Percentiles rank a stretch among this genome's conserved stretches.
phyloP scores from a whole-genome alignment of 129 eudicot genomes.

The Calendula officinalis region DNA sequence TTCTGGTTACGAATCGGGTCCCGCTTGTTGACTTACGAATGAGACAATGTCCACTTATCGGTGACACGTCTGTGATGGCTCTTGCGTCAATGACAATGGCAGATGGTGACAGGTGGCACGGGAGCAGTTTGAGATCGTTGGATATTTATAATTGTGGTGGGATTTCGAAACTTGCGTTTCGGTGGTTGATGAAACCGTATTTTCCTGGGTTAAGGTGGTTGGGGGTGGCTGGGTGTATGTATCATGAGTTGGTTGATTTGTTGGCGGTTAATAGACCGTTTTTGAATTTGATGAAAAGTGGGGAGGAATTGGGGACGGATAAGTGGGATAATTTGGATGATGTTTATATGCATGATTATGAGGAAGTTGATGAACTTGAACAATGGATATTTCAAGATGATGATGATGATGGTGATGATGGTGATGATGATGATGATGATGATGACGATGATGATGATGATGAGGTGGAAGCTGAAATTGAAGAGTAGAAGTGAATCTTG shows the following conservation, averaged over 20 bases:
- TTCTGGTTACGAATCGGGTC: slow-evolving; percentile 61
- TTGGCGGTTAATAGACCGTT: slow-evolving; percentile 67
- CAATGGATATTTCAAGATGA: slow-evolving; percentile 68
- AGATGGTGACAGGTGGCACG: slow-evolving; percentile 67
- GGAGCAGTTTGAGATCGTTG: slow-evolving; percentile 67
- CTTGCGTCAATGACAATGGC: slow-evolving; percentile 90
- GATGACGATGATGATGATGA: slow-evolving; percentile 13
- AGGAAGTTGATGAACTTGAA: slow-evolving; percentile 87
- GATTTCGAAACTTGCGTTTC: slow-evolving; percentile 66
- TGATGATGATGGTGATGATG: slow-evolving; percentile 54
- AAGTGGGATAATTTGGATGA: slow-evolving; percentile 82
- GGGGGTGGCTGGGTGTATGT: slow-evolving; percentile 73
- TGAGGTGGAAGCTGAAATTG: slow-evolving; percentile 11
- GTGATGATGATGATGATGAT: slow-evolving; percentile 30
- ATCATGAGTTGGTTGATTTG: slow-evolving; percentile 64
- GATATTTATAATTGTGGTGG: slow-evolving; percentile 91
- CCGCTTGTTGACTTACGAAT: slow-evolving; percentile 70
- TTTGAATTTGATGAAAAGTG: slow-evolving; percentile 60
- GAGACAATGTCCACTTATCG: slow-evolving; percentile 85
- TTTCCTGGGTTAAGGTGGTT: slow-evolving; percentile 96
- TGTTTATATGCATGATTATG: slow-evolving; percentile 66
- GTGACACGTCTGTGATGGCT: slow-evolving; percentile 89
- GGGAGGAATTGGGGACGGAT: slow-evolving; percentile 83
- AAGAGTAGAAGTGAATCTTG: slow-evolving; percentile 25
- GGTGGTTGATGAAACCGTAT: slow-evolving; percentile 88